Conservation (phyloP, 306 rosid species). For the Arachis stenosperma region DNA sequence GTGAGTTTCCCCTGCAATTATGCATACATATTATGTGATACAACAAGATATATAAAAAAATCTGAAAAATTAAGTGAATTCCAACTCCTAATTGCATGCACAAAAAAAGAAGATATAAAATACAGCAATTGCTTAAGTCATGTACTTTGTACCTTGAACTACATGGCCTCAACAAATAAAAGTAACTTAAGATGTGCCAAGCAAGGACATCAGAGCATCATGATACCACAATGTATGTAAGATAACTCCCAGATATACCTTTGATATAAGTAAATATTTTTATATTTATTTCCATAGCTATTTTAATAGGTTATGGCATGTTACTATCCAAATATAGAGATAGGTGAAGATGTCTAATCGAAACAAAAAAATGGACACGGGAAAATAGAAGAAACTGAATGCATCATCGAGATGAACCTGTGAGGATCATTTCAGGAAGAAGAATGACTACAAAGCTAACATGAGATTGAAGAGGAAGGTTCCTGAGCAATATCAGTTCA, state of each 20-base stretch:
- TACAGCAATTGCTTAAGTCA: conserved; percentile 4
- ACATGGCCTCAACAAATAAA: background rate
- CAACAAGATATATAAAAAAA: conserved; percentile 13
- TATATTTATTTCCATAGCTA: background rate
- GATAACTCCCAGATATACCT: background rate
- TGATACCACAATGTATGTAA: background rate
- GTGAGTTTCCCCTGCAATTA: conserved; percentile 89
- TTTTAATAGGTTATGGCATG: background rate
- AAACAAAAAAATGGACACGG: too few species aligned
- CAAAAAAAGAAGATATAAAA: conserved; percentile 21
- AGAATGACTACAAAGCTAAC: too few species aligned
- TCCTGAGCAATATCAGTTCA: too few species aligned
- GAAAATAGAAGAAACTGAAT: too few species aligned
- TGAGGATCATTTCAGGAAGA: too few species aligned
- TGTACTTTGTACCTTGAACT: conserved; percentile 3
- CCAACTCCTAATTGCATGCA: conserved; percentile 16
- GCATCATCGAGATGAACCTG: too few species aligned
- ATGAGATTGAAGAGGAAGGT: too few species aligned
- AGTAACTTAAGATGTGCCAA: background rate
- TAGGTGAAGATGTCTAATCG: background rate
- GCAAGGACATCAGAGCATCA: conserved; percentile 14
- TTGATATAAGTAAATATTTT: background rate
- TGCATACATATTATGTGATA: conserved; percentile 15
- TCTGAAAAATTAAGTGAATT: conserved; percentile 10
- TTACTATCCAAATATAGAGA: conserved; percentile 1